These are phyloP conservation scores for Cucumis cinereus DNA, from an alignment of 306 rosid genomes.

Conservation along the genomic window DNA sequence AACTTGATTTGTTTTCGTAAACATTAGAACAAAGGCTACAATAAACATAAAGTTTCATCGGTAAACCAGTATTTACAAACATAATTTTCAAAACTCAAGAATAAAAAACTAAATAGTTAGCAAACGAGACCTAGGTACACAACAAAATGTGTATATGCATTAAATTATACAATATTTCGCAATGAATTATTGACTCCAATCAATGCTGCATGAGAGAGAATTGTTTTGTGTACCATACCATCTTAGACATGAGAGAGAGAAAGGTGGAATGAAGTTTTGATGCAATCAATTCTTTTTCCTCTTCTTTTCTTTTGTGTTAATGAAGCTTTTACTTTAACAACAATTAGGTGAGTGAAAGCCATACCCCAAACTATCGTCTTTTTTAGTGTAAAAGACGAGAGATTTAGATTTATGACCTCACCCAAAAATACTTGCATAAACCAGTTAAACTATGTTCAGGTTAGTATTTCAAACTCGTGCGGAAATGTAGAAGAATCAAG, in stretches of 20 bases:
- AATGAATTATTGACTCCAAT: conserved; percentile 1
- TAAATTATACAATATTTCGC: not conserved
- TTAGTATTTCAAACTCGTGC: not conserved
- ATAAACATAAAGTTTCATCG: no score
- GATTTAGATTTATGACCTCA: not conserved
- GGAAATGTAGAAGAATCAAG: not conserved
- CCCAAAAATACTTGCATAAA: no score
- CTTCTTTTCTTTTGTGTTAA: not conserved
- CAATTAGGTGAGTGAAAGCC: conserved; percentile 1
- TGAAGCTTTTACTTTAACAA: conserved; percentile 7
- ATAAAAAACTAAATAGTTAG: no score
- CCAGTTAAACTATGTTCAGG: not conserved
- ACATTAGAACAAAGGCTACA: no score
- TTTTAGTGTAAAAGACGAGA: no score
- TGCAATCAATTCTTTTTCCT: not conserved
- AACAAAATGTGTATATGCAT: not conserved
- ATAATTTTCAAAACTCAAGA: no score
- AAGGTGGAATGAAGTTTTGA: not conserved
- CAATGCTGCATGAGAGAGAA: not conserved
- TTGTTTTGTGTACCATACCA: not conserved
- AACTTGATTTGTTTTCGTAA: no score
- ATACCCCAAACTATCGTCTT: not conserved
- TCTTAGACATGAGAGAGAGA: not conserved
- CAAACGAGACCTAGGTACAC: no score
- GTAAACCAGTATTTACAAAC: no score